These are phyloP conservation scores for Albizia julibrissin DNA, from an alignment of 306 rosid species.

Conservation along the genomic window DNA sequence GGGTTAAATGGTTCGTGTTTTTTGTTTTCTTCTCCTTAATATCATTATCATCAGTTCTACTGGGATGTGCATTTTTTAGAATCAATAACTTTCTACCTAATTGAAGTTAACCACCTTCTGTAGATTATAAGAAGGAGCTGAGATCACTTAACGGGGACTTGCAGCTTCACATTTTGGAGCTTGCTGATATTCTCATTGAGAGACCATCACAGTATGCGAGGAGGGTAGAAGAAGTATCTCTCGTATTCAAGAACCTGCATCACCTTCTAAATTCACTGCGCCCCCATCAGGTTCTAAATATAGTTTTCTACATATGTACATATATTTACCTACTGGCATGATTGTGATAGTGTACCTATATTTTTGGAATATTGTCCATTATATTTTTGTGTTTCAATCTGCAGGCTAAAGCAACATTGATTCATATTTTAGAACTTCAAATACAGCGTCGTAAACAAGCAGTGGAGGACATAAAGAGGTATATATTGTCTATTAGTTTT, in stretches of 20 bases:
- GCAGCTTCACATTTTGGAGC: constrained; percentile 87
- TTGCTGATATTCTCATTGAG: constrained; percentile 91
- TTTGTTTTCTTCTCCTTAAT: background rate
- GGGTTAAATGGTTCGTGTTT: constrained; percentile 4
- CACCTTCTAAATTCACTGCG: constrained; percentile 90
- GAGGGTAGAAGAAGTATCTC: constrained; percentile 95
- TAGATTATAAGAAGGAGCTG: constrained; percentile 90
- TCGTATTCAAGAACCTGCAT: constrained; percentile 85
- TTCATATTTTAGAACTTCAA: constrained; percentile 89
- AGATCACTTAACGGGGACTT: constrained; percentile 84
- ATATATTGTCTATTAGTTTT: constrained; percentile 13
- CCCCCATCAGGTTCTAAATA: constrained; percentile 70
- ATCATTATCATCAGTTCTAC: background rate
- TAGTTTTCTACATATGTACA: background rate
- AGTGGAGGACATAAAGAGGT: constrained; percentile 94
- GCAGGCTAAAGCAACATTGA: constrained; percentile 87
- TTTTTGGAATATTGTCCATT: background rate
- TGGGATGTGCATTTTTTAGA: background rate
- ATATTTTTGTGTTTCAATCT: constrained; percentile 23
- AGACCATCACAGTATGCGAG: constrained; percentile 95
- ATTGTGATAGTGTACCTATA: background rate
- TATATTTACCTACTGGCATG: background rate
- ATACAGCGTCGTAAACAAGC: constrained; percentile 88
- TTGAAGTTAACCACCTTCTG: constrained; percentile 16
- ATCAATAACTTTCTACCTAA: constrained; percentile 5